Percentiles rank a stretch among this genome's conserved stretches.
Evolutionary conservation across 371 early-diverging fungal species (phyloP).

Genomic region (Haplosporangium sp.): DNA sequence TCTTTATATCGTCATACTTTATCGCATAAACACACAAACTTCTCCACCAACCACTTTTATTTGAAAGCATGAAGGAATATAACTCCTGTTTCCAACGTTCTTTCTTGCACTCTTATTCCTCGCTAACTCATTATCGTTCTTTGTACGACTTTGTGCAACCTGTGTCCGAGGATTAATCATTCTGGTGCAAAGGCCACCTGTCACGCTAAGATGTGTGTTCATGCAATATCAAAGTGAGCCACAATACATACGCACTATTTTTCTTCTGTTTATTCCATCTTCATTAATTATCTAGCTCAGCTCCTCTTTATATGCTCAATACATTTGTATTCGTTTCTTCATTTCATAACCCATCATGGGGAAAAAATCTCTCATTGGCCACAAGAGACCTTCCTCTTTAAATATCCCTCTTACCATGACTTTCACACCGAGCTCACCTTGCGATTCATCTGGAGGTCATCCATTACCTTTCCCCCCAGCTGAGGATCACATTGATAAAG

Average conservation of each 20-base stretch:
- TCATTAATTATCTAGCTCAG: no score
- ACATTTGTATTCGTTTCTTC: not conserved
- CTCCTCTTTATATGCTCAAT: no score
- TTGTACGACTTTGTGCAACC: no score
- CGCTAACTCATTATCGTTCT: no score
- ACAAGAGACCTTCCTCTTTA: conserved; percentile 20
- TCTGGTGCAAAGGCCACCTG: no score
- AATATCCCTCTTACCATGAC: conserved; percentile 51
- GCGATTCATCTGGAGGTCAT: conserved; percentile 35
- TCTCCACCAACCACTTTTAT: not conserved
- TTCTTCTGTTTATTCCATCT: no score
- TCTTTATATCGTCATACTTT: no score
- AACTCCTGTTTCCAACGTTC: not conserved
- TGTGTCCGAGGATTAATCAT: no score
- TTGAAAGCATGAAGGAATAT: not conserved
- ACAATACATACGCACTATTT: not conserved
- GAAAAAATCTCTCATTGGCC: conserved; percentile 20
- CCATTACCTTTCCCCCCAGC: conserved; percentile 39
- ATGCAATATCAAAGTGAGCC: not conserved
- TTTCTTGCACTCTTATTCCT: not conserved
- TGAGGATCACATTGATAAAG: conserved; percentile 21
- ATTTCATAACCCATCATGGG: conserved; percentile 7
- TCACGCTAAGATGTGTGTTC: not conserved
- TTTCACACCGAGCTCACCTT: conserved; percentile 49
- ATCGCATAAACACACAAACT: no score